Percentiles rank a stretch among this genome's conserved stretches.
These are phyloP conservation scores for Nidularia pulvinata DNA, from an alignment of 768 basidiomycete genomes.

Conservation along the genomic window DNA sequence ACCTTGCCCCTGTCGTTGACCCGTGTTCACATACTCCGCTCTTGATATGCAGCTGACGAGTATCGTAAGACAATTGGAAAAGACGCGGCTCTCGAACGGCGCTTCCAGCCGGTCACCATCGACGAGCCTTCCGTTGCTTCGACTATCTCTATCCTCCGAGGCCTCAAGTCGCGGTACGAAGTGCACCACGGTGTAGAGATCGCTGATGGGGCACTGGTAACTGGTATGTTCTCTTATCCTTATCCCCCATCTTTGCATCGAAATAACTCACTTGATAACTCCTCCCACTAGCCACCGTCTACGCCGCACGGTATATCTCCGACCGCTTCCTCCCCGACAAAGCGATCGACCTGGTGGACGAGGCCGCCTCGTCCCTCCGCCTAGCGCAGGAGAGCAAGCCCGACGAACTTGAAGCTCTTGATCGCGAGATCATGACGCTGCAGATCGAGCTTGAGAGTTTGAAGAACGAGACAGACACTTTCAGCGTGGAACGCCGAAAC, in stretches of 20 bases:
- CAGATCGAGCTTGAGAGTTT: slow-evolving; percentile 91
- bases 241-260: not conserved
- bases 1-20: not conserved
- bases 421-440: slow-evolving; percentile 82
- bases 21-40: not conserved
- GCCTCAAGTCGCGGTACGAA: slow-evolving; percentile 83
- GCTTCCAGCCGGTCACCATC: slow-evolving; percentile 89
- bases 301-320: slow-evolving; percentile 82
- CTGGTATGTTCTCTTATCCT: slow-evolving; percentile 41
- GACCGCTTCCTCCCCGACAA: slow-evolving; percentile 92
- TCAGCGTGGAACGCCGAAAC: slow-evolving; percentile 71
- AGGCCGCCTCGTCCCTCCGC: slow-evolving; percentile 85
- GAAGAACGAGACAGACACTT: slow-evolving; percentile 86
- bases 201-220: slow-evolving; percentile 85
- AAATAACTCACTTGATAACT: not conserved
- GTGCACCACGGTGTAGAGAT: slow-evolving; percentile 96
- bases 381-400: slow-evolving; percentile 91
- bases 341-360: slow-evolving; percentile 91
- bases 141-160: slow-evolving; percentile 86
- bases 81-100: slow-evolving; percentile 87
- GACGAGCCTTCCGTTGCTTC: slow-evolving; percentile 88
- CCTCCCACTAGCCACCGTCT: slow-evolving; percentile 65
- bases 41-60: slow-evolving; percentile 60
- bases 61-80: slow-evolving; percentile 92
- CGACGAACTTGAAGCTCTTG: slow-evolving; percentile 78